Base-by-base conservation (phyloP, 805 yeast species). In the Torulaspora microellipsoides region DNA sequence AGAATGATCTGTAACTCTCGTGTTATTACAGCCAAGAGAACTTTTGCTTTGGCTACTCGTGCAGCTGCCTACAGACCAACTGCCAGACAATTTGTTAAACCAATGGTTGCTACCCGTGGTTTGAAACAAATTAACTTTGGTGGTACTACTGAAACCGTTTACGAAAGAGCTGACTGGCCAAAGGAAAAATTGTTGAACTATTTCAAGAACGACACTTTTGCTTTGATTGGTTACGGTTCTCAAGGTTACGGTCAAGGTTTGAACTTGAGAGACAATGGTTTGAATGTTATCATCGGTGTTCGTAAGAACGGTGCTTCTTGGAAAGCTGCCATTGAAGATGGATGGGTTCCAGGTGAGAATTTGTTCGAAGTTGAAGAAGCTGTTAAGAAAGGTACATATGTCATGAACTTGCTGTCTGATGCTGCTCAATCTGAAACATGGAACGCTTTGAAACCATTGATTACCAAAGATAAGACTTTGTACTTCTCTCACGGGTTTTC, bases 231-330 rank as follows among this genome's bases (percentile, higher is more conserved):
- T 74, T 93, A 93, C 83, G 99, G 99, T 69, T 91, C 99, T 58
- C 99, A 93, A 78, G 99, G 99, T 80, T 91, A 93, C 80, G 99
- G 99, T 70, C 99, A 93, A 79, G 98, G 97, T 75, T 82, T 93
- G 63, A 93, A 93, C 89, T 77, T 95, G 77, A 87, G 99, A 77
- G 99, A 93, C 80, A 91, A 93, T 66, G 99, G 99, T 73, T 73
- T 93, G 67, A 91, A 91, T 71, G 99, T 91, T 61, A 86, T 93
- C 69, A 78, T 93, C 60, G 99, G 99, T 82, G 99, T 93, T 64
- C 83, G 99, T 75, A 88, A 93, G 80, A 73, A 87, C 68, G 99
- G 99, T 79, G 93, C 96, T 57, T 93, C 98, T 47, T 93, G 99
- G 99, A 91, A 91, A 78, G 95, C 96, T 60, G 99, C 99, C 66